Evolutionary conservation across 1,139 yeast species (phyloP).

Genomic region (Yamadazyma taylorii): DNA sequence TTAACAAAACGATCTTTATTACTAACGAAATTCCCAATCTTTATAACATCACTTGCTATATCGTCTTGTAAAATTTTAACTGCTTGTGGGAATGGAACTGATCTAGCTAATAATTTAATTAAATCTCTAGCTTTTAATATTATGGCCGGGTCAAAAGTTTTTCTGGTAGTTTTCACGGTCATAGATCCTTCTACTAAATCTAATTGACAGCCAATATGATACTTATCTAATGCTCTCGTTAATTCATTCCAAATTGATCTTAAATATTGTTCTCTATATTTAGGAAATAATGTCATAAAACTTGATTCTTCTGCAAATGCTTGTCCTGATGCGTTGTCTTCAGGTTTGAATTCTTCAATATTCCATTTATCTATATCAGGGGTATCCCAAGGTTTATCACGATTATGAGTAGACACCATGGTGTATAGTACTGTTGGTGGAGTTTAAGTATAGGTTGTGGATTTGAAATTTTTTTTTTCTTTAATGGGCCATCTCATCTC

Average conservation of each 20-base stretch:
- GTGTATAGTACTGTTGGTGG: constrained; percentile 6
- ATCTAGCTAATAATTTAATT: constrained; percentile 88
- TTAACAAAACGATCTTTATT: constrained; percentile 93
- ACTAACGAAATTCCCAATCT: constrained; percentile 85
- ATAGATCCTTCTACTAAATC: constrained; percentile 95
- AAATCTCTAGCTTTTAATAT: constrained; percentile 93
- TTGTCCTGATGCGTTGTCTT: constrained; percentile 80
- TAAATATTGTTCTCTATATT: constrained; percentile 89
- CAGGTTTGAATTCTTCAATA: constrained; percentile 84
- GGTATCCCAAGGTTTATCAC: constrained; percentile 98
- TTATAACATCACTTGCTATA: constrained; percentile 92
- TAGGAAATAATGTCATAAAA: constrained; percentile 93
- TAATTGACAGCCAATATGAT: constrained; percentile 75
- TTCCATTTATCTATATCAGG: constrained; percentile 95
- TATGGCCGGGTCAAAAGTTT: constrained; percentile 93
- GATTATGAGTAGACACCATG: constrained; percentile 91
- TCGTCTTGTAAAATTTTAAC: constrained; percentile 89
- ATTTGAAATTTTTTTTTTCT: constrained; percentile 5
- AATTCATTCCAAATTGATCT: constrained; percentile 94
- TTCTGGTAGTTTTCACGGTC: constrained; percentile 94
- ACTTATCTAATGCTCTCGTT: constrained; percentile 71
- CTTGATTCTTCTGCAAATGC: constrained; percentile 94
- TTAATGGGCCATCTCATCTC: constrained; percentile 20
- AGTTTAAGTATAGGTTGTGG: neutral
- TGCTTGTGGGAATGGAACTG: constrained; percentile 97